Evolutionary conservation across 208 protist species (phyloP), one percentile per base, ranked within the genome.

Genomic region (Leishmania gerbilli): DNA sequence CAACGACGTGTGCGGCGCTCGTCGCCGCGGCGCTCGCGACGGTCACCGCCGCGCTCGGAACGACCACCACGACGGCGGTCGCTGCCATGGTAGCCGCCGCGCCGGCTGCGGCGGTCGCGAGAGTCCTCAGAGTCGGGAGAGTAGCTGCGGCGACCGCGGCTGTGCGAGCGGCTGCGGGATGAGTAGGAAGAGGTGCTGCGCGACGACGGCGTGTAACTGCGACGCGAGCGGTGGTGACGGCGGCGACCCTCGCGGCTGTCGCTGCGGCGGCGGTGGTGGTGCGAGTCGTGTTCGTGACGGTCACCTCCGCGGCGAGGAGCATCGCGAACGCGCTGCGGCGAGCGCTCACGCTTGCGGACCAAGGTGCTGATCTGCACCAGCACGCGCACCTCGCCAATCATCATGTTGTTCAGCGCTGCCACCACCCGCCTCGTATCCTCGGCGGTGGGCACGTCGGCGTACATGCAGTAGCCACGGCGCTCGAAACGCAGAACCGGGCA

Each of bases 381-480:
- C 9, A 95, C 45, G 45, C 90, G 90, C 51, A 84, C 89, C 17
- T 92, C 86, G 51, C 84, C 83, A 15, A 95, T 74, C 71, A 88
- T 83, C 76, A 85, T 79, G 78, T 90, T 79, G 87, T 93, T 81
- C 58, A 93, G 51, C 64, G 65, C 65, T n/a, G 75, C 65, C 49
- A 93, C 90, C 15, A 94, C 81, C 11, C 74, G 47, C 68, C 88
- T 67, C 34, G 89, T 91, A 53, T 90, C 78, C 64, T 77, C 76
- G 9, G 71, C 34, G 5, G 78, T 77, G n/a, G 69, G 64, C 24
- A 93, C 81, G 37, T 94, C 90, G 34, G 86, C 81, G 75, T 92
- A 93, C n/a, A 89, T 85, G 80, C 92, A 94, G 76, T 88, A 80
- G 21, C 89, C 90, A 45, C 85, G 87, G n/a, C 92, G 90, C 58